Conservation (phyloP, 495 filamentous ascomycete genomes). For the Daldinia grandis region DNA sequence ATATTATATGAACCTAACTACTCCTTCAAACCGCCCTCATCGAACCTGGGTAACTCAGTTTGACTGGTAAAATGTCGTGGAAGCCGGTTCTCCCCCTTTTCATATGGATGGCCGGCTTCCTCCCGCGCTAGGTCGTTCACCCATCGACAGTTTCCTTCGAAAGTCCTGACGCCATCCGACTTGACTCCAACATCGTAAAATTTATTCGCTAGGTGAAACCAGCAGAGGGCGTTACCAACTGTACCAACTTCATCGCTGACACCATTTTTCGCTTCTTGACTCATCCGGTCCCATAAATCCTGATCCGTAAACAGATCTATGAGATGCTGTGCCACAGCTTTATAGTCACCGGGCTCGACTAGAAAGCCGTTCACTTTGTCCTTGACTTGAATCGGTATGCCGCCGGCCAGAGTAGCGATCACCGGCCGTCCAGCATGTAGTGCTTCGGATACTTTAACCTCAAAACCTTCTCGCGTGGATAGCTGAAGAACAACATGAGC, state of each 20-base stretch:
- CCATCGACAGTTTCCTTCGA: conserved; percentile 65
- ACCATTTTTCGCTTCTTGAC: conserved; percentile 66
- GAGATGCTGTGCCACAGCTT: conserved; percentile 75
- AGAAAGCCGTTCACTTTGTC: conserved; percentile 79
- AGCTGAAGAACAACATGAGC: conserved; percentile 80
- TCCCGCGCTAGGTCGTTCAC: conserved; percentile 81
- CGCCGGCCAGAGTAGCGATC: conserved; percentile 80
- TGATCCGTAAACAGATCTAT: conserved; percentile 74
- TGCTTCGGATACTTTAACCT: conserved; percentile 90
- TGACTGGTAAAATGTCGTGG: conserved; percentile 56
- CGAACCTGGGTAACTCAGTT: conserved; percentile 25
- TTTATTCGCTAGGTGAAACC: conserved; percentile 78
- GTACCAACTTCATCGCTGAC: conserved; percentile 87
- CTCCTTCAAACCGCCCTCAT: conserved; percentile 1
- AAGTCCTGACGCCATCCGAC: conserved; percentile 49
- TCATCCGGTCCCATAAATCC: conserved; percentile 71
- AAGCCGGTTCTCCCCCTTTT: conserved; percentile 68
- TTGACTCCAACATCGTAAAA: conserved; percentile 57
- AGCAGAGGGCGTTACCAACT: conserved; percentile 78
- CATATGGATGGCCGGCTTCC: conserved; percentile 67
- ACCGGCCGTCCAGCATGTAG: conserved; percentile 85
- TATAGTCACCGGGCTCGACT: conserved; percentile 75
- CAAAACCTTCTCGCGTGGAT: conserved; percentile 85
- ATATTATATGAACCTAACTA: neutral
- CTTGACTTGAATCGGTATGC: conserved; percentile 83